Percentiles rank a stretch among this genome's conserved stretches.
Evolutionary conservation across 1,284 basidiomycete genomes (phyloP).

Genomic region (Pseudozyma flocculosa): DNA sequence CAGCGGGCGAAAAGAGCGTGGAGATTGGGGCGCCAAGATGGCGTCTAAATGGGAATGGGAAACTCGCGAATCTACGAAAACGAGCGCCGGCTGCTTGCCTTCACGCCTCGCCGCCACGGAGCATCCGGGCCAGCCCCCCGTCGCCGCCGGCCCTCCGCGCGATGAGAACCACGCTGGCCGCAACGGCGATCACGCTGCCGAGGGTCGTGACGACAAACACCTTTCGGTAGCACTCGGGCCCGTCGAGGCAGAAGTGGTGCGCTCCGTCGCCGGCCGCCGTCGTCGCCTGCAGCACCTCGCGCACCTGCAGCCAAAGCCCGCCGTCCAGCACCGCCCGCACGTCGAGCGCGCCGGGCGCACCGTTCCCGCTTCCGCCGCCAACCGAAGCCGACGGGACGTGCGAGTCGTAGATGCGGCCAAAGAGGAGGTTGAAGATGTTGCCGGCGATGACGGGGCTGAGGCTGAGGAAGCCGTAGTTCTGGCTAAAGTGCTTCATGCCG

Average conservation of each 20-base stretch:
- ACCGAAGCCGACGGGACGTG: conserved; percentile 18
- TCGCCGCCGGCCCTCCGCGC: conserved; percentile 8
- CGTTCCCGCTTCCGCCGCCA: not conserved
- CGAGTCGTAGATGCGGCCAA: conserved; percentile 64
- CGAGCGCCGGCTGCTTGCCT: too few species aligned
- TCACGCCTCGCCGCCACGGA: too few species aligned
- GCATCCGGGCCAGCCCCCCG: not conserved
- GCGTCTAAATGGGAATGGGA: too few species aligned
- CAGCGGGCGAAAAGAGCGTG: too few species aligned
- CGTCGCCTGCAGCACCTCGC: conserved; percentile 2
- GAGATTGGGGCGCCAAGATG: too few species aligned
- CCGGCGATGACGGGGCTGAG: conserved; percentile 76
- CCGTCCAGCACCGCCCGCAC: too few species aligned
- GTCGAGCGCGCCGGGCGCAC: not conserved
- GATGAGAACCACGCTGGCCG: conserved; percentile 40
- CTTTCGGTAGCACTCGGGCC: conserved; percentile 53
- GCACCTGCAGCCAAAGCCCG: too few species aligned
- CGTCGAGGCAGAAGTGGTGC: conserved; percentile 43
- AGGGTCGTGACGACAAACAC: conserved; percentile 47
- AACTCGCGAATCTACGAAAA: too few species aligned
- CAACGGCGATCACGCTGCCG: conserved; percentile 36
- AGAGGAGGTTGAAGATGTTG: conserved; percentile 79
- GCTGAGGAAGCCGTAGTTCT: conserved; percentile 82
- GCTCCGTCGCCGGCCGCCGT: conserved; percentile 3
- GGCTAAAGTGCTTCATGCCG: conserved; percentile 75